Percentiles rank a stretch among this genome's conserved stretches.
phyloP scores from a whole-genome alignment of 805 yeast species.

The Monosporozyma servazzii region DNA sequence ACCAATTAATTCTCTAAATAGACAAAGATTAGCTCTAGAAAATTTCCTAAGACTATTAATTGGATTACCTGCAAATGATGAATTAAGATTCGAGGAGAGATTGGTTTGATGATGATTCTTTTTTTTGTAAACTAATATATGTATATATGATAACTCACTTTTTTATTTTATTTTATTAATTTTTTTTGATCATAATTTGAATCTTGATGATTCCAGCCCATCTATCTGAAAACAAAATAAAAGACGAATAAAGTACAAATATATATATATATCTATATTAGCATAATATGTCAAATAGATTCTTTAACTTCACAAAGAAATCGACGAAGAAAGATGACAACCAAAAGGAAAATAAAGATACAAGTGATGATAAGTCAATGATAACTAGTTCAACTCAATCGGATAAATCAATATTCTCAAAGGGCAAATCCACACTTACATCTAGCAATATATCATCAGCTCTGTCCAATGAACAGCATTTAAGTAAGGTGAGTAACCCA shows the following conservation, averaged over 20 bases:
- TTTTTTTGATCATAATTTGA: neutral
- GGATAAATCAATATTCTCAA: slow-evolving; percentile 20
- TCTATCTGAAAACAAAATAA: neutral
- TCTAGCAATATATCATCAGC: slow-evolving; percentile 10
- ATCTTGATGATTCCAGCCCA: too few relatives aligned
- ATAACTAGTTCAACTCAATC: neutral
- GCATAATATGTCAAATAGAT: neutral
- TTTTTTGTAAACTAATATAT: neutral
- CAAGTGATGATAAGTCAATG: neutral
- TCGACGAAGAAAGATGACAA: neutral
- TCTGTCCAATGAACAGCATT: neutral
- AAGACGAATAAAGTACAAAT: too few relatives aligned
- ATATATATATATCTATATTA: neutral
- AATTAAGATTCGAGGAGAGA: slow-evolving; percentile 91
- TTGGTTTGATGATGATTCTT: slow-evolving; percentile 2
- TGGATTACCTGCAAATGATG: slow-evolving; percentile 84
- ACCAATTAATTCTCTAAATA: slow-evolving; percentile 87
- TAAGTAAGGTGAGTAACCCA: neutral
- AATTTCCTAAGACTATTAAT: slow-evolving; percentile 82
- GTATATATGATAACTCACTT: neutral
- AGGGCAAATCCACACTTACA: slow-evolving; percentile 19
- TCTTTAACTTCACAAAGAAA: neutral
- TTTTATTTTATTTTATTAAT: neutral
- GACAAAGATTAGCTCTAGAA: slow-evolving; percentile 88
- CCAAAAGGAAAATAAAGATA: neutral